Conservation (phyloP, 345 rosid species). For the Streptanthus diversifolius region DNA sequence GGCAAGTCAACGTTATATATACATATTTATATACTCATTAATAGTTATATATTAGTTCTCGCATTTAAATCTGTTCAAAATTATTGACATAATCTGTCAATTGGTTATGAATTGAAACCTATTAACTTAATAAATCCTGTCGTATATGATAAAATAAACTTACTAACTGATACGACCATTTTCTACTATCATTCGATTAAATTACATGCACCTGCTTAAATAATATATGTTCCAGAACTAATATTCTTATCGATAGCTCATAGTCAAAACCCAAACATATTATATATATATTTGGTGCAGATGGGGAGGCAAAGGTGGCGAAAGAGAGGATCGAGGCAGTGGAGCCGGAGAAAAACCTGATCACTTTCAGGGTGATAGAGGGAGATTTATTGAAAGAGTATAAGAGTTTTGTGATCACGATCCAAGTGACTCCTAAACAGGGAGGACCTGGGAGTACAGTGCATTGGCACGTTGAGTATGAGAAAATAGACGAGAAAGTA, state of each 20-base stretch:
- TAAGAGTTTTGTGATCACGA: conserved; percentile 22
- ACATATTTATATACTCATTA: not conserved
- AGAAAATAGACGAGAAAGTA: conserved; percentile 13
- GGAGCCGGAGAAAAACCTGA: conserved; percentile 21
- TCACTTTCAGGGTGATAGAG: conserved; percentile 25
- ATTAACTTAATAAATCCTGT: not conserved
- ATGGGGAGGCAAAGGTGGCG: conserved; percentile 22
- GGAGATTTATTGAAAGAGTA: conserved; percentile 31
- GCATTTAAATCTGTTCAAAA: no score
- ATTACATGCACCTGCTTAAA: not conserved
- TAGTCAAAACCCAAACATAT: not conserved
- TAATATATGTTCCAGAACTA: not conserved
- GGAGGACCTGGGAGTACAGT: conserved; percentile 22
- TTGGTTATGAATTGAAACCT: not conserved
- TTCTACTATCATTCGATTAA: not conserved
- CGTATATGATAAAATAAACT: no score
- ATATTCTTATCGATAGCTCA: not conserved
- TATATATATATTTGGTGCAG: not conserved
- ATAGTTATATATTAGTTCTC: no score
- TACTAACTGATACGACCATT: not conserved
- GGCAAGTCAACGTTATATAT: conserved; percentile 10
- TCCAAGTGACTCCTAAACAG: conserved; percentile 23
- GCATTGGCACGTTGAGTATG: conserved; percentile 32
- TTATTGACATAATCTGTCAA: no score
- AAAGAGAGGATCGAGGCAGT: conserved; percentile 27